Conservation (phyloP, 306 rosid species). For the Vigna reflexopilosa region DNA sequence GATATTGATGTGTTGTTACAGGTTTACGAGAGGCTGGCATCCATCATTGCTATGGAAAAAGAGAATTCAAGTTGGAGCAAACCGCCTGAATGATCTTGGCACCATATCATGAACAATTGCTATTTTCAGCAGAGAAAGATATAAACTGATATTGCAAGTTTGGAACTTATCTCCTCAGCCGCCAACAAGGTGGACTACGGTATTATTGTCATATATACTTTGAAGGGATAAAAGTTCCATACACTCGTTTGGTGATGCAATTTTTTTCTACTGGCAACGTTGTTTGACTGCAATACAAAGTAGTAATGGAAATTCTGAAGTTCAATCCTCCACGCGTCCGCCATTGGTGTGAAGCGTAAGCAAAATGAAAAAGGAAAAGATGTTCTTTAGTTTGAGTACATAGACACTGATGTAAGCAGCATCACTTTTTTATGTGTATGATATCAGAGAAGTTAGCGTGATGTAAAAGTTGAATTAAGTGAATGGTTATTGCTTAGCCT, state of each 20-base stretch:
- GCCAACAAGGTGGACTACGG: slow-evolving; percentile 13
- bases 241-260: slow-evolving; percentile 30
- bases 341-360: slow-evolving; percentile 11
- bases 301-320: slow-evolving; percentile 26
- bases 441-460: slow-evolving; percentile 8
- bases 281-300: slow-evolving; percentile 33
- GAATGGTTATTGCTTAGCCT: slow-evolving; percentile 1
- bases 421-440: slow-evolving; percentile 4
- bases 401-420: slow-evolving; percentile 16
- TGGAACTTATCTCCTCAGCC: slow-evolving; percentile 22
- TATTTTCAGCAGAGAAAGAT: slow-evolving; percentile 9
- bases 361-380: background rate
- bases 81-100: slow-evolving; percentile 54
- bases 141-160: slow-evolving; percentile 13
- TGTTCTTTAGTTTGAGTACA: slow-evolving; percentile 14
- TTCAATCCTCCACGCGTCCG: slow-evolving; percentile 32
- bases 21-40: slow-evolving; percentile 81
- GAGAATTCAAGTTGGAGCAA: slow-evolving; percentile 68
- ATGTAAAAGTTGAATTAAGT: slow-evolving; percentile 9
- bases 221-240: slow-evolving; percentile 7
- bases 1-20: slow-evolving; percentile 41
- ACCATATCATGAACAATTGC: background rate
- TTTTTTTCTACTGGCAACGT: slow-evolving; percentile 33
- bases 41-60: slow-evolving; percentile 85
- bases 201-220: background rate